phyloP scores from a whole-genome alignment of 1,284 basidiomycete species.

The Naganishia liquefaciens region DNA sequence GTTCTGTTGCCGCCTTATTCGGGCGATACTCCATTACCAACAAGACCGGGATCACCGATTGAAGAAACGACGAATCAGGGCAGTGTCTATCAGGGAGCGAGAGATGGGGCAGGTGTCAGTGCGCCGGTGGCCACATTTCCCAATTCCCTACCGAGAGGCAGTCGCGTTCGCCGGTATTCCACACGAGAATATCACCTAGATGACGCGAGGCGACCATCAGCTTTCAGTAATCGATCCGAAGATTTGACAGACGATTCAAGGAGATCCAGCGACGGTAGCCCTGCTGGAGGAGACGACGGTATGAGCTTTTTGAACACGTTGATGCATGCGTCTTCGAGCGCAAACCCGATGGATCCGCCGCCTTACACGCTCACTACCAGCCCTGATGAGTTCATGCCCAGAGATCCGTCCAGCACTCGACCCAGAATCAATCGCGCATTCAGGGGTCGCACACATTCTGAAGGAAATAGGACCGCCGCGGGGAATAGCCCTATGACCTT shows the following conservation, averaged over 20 bases:
- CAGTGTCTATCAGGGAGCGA: slow-evolving; percentile 12
- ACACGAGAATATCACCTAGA: not conserved
- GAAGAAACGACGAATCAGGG: slow-evolving; percentile 1
- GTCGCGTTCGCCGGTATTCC: not conserved
- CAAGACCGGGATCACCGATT: slow-evolving; percentile 26
- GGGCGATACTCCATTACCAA: slow-evolving; percentile 31
- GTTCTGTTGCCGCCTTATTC: slow-evolving; percentile 47
- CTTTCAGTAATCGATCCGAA: slow-evolving; percentile 1
- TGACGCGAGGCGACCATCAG: not conserved
- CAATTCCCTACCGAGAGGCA: slow-evolving; percentile 46
- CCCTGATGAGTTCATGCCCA: not conserved
- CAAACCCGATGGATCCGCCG: not conserved
- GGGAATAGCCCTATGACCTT: not conserved
- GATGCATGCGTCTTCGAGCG: not conserved
- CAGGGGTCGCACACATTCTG: not conserved
- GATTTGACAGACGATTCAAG: slow-evolving; percentile 7
- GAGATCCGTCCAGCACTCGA: not conserved
- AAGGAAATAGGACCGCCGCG: not conserved
- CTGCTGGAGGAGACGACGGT: slow-evolving; percentile 15
- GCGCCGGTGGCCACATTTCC: slow-evolving; percentile 48
- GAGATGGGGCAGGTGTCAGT: not conserved
- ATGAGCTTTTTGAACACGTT: slow-evolving; percentile 18
- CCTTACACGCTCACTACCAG: not conserved
- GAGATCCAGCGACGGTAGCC: slow-evolving; percentile 5
- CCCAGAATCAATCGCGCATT: slow-evolving; percentile 1